phyloP scores from a whole-genome alignment of 2,329 filamentous ascomycete species.

The Knoxdaviesia capensis region DNA sequence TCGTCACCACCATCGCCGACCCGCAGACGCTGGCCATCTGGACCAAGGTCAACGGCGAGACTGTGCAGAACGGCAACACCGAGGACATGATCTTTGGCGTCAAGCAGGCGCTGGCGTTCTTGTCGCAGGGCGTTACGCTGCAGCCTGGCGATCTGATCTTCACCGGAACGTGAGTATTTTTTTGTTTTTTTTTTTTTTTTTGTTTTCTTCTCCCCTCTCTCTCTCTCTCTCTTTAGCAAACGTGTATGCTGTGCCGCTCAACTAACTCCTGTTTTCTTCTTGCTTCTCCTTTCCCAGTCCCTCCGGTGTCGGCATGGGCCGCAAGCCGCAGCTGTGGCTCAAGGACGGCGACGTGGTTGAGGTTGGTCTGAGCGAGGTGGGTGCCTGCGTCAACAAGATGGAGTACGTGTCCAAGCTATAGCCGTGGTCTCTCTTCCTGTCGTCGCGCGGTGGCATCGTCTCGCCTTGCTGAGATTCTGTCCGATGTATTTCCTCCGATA shows the following conservation, averaged over 20 bases:
- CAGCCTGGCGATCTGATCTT: constrained; percentile 46
- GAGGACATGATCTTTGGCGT: constrained; percentile 40
- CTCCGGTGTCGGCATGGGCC: constrained; percentile 50
- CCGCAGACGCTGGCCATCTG: constrained; percentile 34
- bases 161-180: constrained; percentile 33
- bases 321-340: constrained; percentile 45
- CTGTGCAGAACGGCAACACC: constrained; percentile 34
- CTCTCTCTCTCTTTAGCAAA: too few species aligned
- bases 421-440: background rate
- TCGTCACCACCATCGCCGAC: constrained; percentile 38
- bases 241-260: too few species aligned
- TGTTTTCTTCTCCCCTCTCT: too few species aligned
- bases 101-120: constrained; percentile 34
- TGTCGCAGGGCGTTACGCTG: constrained; percentile 41
- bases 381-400: constrained; percentile 31
- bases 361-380: constrained; percentile 45
- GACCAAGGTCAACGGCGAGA: constrained; percentile 38
- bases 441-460: too few species aligned
- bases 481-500: too few species aligned
- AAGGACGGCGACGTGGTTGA: constrained; percentile 52
- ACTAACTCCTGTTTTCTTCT: background rate
- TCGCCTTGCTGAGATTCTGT: too few species aligned
- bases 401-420: constrained; percentile 12
- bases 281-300: constrained; percentile 21
- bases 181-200: constrained; percentile 9